These are phyloP conservation scores for Bisporella sp. DNA, from an alignment of 2,329 filamentous ascomycete genomes.

Conservation along the genomic window DNA sequence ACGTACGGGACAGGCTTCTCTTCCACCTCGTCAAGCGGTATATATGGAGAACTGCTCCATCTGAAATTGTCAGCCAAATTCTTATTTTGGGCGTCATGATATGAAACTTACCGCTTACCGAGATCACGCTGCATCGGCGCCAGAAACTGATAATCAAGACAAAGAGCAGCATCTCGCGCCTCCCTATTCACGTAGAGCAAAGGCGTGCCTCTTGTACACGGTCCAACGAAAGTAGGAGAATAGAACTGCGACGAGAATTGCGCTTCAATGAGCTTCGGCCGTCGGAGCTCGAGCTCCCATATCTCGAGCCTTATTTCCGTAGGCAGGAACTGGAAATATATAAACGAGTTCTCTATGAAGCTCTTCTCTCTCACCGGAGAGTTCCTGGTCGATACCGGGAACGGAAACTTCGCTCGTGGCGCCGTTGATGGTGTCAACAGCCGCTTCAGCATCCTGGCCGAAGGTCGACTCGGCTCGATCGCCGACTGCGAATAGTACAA, in stretches of 20 bases:
- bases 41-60: not conserved
- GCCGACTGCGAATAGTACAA: not conserved
- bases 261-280: constrained; percentile 7
- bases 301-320: constrained; percentile 4
- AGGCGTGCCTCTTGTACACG: not conserved
- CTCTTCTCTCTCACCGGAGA: not conserved
- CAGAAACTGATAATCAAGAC: not conserved
- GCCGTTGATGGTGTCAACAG: not conserved
- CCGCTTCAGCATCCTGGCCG: not conserved
- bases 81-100: too few species aligned
- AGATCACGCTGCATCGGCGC: not conserved
- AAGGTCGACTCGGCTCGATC: not conserved
- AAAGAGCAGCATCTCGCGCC: constrained; percentile 4
- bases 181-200: constrained; percentile 4
- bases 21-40: not conserved
- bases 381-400: not conserved
- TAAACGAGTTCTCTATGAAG: not conserved
- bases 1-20: not conserved
- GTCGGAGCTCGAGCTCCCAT: constrained; percentile 2
- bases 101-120: not conserved
- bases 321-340: constrained; percentile 1
- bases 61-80: not conserved
- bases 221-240: not conserved
- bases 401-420: not conserved
- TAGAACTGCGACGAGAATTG: constrained; percentile 1